Evolutionary conservation across 139 green algal species (phyloP).

Genomic region (Chlorella sp.): DNA sequence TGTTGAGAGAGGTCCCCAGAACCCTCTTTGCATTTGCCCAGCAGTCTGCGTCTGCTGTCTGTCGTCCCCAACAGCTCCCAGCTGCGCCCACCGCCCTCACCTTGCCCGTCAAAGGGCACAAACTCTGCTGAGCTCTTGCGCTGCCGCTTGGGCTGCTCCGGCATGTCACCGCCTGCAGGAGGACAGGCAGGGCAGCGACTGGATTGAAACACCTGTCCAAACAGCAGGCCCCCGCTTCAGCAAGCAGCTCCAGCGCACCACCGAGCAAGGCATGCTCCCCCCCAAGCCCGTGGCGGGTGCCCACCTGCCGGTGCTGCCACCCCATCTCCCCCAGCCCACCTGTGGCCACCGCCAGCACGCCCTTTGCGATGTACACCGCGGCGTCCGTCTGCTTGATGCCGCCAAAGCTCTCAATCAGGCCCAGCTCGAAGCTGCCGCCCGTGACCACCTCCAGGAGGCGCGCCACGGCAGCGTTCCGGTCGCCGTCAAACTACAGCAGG

Average conservation of each 20-base stretch:
- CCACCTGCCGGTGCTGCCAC: not conserved
- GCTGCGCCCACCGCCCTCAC: not conserved
- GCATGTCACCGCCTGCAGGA: conserved; percentile 25
- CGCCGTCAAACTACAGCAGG: conserved; percentile 4
- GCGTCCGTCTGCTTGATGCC: conserved; percentile 44
- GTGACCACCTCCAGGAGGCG: conserved; percentile 2
- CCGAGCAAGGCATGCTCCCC: not conserved
- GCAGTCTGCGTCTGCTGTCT: not conserved
- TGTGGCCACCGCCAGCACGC: conserved; percentile 28
- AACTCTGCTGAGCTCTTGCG: not conserved
- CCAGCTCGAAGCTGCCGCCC: not conserved
- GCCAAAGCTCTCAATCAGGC: conserved; percentile 24
- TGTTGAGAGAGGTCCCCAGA: too few relatives aligned
- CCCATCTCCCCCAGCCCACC: not conserved
- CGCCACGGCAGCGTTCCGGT: not conserved
- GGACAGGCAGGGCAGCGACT: too few relatives aligned
- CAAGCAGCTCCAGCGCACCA: not conserved
- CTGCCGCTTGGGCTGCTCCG: conserved; percentile 32
- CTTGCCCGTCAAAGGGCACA: conserved; percentile 7
- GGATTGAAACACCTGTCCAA: too few relatives aligned
- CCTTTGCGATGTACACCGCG: conserved; percentile 43
- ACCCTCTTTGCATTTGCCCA: too few relatives aligned
- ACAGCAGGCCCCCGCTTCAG: not conserved
- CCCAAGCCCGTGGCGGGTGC: too few relatives aligned
- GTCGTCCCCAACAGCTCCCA: not conserved